Evolutionary conservation across 495 filamentous ascomycete genomes (phyloP), one percentile per base, ranked within the genome.

Genomic region (Neurospora sp.): DNA sequence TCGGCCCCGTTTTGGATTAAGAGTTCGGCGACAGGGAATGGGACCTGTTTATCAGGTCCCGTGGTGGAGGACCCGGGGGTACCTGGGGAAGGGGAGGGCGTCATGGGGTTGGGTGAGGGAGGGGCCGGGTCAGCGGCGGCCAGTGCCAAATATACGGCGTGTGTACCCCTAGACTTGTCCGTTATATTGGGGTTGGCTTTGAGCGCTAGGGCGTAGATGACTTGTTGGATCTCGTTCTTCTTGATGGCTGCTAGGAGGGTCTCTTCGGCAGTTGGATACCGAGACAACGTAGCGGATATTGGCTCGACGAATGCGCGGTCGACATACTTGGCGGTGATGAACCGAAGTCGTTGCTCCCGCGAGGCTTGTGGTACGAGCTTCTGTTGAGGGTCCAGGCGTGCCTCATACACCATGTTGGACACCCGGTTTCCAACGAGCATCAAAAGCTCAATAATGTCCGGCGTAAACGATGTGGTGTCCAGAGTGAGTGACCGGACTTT

Each of bases 391-490:
- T 96, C 92, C 31, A 97, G 84, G 69, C 82, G 94, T 35, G 94
- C 92, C 83, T 99, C 96, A 91, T 93, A 99, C 18, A 99, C 86
- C 90, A 96, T 94, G 79, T 99, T 99, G 74, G 94, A 96, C 35
- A 97, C 89, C 37, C 93, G 88, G 79, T 99, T 99, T 70, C 96
- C 96, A 73, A 98, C 88, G 44, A 94, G 91, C 71, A 97, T 86
- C 14, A 99, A 88, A n/a, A 98, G 88, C 76, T 98, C 96, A 72
- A 98, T 90, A 72, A 97, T 94, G 81, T 99, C 96, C 59, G 92
- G 92, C 1, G 95, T 98, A 81, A 98, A 99, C 1, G 94, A 97
- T 20, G 90, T 93, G 59, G 94, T 96, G 82, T 99, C 96, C 27
- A 99, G 87, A 0, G 96, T 98, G 38, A 99, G 89, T 5, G 96